Base-by-base conservation (phyloP, 2,329 filamentous ascomycete genomes). In the Amesomyces nigricolor region DNA sequence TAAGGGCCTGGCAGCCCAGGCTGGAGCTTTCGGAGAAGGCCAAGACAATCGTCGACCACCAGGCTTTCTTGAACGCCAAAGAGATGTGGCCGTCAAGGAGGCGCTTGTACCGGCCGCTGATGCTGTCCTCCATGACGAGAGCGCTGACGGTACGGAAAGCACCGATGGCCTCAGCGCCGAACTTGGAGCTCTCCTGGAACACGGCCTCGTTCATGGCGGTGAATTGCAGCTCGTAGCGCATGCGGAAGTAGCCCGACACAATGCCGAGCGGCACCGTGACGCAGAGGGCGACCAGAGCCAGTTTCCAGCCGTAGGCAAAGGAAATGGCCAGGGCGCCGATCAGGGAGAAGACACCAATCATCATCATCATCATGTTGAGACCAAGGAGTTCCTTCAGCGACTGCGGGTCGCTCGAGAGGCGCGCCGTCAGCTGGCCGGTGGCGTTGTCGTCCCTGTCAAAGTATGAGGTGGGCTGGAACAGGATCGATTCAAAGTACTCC, bases 241-340 rank as follows among this genome's bases (percentile, higher is more conserved):
- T 70, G 1, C 79, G 75, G 67, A 74, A 78, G 63, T 75, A 83
- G 0, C 74, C 75, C 0, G 76, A 73, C 5, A 67, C 53, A 3
- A 82, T 60, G 44, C 75, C 72, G 19, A 82, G 65, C 0, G 80
- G 80, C 52, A 80, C 68, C 5, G 79, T 78, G 8, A 87, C 81
- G 62, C 82, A 86, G 8, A 83, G 72, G 0, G 81, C 78, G 0
- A 91, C 83, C 0, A 90, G 71, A 0, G 85, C 82, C 8, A 92
- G 75, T 67, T 90, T 91, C 88, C 88, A 91, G 1, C 86, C 85
- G 66, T 86, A 89, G 4, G 78, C 74, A 63, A 89, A 90, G 1
- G 85, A 78, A 50, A 91, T 86, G 43, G 78, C 73, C 13, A 89
- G 70, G 7, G 80, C 82, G 0, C 86, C 87, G 8, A 82, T 63